Evolutionary conservation across 2,329 filamentous ascomycete species (phyloP), one percentile per base, ranked within the genome.

Genomic region (Monilinia fructicola): DNA sequence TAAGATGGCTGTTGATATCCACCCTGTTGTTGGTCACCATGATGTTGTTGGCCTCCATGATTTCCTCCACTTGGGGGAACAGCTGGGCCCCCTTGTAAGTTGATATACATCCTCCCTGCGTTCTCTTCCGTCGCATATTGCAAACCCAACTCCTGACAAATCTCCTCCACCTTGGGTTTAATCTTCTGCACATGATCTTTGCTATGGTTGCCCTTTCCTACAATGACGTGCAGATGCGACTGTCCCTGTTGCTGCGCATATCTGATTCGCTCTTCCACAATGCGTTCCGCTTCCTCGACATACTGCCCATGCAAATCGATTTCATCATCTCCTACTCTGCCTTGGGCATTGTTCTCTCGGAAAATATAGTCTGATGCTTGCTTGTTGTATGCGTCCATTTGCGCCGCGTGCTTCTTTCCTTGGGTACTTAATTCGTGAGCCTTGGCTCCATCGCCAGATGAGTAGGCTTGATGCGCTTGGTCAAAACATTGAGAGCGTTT

Each of bases 311-410:
- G 95, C 68, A 89, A 83, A 72, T 96, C 92, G 86, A 96, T 95
- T 11, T 90, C 92, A 78, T 98, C 94, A 52, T 82, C 82, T 21
- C 86, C 84, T 12, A 96, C 90, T 69, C 90, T 87, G 23, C 87
- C 91, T 3, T 82, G 78, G 26, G 91, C 88, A 77, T 98, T 98
- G 82, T 97, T 97, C 80, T 94, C 92, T 52, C 93, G 89, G 82
- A 99, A 97, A 77, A 98, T 98, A 78, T 86, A 96, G 67, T 97
- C 91, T 68, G 91, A 92, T 1, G 95, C 95, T 78, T 97, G 92
- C 71, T 86, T 87, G 82, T 97, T 97, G 81, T 93, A 96, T 68
- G 89, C 83, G 71, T 96, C 92, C 87, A 96, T 95, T 77, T 90
- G 86, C 67, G 87, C 86, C 53, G 89, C 93, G 78, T 98, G 93